Percentiles rank a stretch among this genome's conserved stretches.
Evolutionary conservation across 2,329 filamentous ascomycete species (phyloP).

Genomic region (Penicillium sp.): DNA sequence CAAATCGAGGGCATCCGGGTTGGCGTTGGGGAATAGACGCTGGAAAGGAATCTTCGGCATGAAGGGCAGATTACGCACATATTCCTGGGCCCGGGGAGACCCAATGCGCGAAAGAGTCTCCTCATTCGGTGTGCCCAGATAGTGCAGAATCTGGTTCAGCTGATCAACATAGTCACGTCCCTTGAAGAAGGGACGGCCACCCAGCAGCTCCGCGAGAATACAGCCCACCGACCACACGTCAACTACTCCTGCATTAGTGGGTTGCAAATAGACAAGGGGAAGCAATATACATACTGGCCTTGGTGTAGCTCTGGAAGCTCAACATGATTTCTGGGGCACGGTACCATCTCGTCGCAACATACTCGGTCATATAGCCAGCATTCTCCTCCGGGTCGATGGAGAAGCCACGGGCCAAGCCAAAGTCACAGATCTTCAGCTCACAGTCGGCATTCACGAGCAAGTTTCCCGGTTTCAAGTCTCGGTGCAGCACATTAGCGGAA

Average conservation of each 20-base stretch:
- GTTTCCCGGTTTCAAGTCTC: conserved; percentile 95
- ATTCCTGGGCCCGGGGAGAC: conserved; percentile 92
- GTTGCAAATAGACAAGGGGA: neutral
- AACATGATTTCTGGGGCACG: conserved; percentile 98
- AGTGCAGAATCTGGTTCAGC: conserved; percentile 97
- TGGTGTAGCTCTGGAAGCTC: conserved; percentile 99
- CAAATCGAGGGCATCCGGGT: conserved; percentile 90
- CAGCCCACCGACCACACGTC: conserved; percentile 99
- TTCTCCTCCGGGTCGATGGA: conserved; percentile 97
- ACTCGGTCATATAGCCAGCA: conserved; percentile 99
- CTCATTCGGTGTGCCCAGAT: conserved; percentile 92
- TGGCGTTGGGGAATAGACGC: conserved; percentile 84
- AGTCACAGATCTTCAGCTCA: conserved; percentile 98
- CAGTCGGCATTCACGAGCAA: conserved; percentile 97
- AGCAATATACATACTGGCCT: conserved; percentile 74
- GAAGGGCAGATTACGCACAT: conserved; percentile 89
- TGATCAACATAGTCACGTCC: conserved; percentile 98
- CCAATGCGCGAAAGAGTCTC: conserved; percentile 91
- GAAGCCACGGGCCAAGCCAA: conserved; percentile 92
- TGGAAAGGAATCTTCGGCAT: conserved; percentile 93
- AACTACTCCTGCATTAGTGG: conserved; percentile 51
- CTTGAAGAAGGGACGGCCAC: conserved; percentile 97
- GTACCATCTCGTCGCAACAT: conserved; percentile 98
- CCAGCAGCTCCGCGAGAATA: conserved; percentile 91
- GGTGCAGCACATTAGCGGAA: conserved; percentile 93